Evolutionary conservation across 1,284 basidiomycete species (phyloP).

Genomic region (Chalciporus sp.): DNA sequence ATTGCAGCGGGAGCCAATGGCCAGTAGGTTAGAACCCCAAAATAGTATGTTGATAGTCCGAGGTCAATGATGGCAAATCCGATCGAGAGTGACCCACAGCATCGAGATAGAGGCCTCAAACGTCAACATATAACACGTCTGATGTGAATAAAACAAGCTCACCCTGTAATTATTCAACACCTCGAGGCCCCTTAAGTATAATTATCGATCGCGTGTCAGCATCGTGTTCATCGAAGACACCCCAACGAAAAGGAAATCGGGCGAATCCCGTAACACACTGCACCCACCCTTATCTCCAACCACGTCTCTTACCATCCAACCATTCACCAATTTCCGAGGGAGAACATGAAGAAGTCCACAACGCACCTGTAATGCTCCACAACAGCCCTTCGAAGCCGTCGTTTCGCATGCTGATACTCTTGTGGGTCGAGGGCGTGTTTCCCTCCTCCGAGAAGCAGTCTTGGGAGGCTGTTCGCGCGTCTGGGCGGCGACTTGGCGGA

Average conservation of each 20-base stretch:
- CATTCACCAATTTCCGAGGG: background rate
- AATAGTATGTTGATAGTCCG: background rate
- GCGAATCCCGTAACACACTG: background rate
- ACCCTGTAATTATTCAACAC: constrained; percentile 87
- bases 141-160: constrained; percentile 23
- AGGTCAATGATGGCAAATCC: background rate
- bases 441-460: background rate
- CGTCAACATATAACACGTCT: background rate
- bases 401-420: constrained; percentile 82
- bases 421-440: constrained; percentile 59
- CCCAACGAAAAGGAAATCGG: background rate
- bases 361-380: constrained; percentile 82
- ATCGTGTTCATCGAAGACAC: constrained; percentile 3
- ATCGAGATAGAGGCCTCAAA: background rate
- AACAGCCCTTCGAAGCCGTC: constrained; percentile 80
- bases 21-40: background rate
- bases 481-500: background rate
- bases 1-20: background rate
- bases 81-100: background rate
- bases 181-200: constrained; percentile 62
- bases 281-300: background rate
- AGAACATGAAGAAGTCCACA: background rate
- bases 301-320: background rate
- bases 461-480: background rate
- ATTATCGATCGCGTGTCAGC: constrained; percentile 16